Base-by-base conservation (phyloP, 768 basidiomycete genomes). In the Russula emetica region DNA sequence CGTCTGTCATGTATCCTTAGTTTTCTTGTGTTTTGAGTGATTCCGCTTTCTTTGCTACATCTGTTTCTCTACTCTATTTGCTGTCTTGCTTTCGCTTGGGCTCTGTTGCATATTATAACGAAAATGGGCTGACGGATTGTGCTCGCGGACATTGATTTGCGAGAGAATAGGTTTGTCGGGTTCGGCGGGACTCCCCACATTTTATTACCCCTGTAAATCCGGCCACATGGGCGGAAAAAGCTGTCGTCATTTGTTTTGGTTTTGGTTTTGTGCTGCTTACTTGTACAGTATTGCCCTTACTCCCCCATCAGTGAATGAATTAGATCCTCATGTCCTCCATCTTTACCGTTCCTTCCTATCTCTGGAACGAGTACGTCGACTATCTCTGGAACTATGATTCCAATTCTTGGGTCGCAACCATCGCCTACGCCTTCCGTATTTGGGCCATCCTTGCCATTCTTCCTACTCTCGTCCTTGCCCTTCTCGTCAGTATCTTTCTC, bases 1-100 rank as follows among this genome's bases (percentile, higher is more conserved):
- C 91, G 28, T 85, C 79, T 70, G 81, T 84, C 36, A 82, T 87
- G 82, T 92, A 91, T 79, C 90, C 90, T 40, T 92, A 84, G 81
- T 75, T 60, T 53, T 66, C 55, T 66, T 55, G 20, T 44, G 34
- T 44, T 62, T 32, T 3, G 28, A 14, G 47, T 61, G 47, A 26
- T 47, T 50, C 42, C 30, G 44, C 28, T 53, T 47, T 44, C 7
- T 55, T 45, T n/a, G 10, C n/a, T n/a, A 1, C 13, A 1, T 32
- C 45, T 30, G 22, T 53, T 34, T 36, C 36, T 54, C 28, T 63
- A 54, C 36, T 49, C 34, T 63, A 54, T 52, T 62, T 67, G 60
- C 45, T 57, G 38, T 67, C 50, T 66, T 63, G 60, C 45, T 60
- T 45, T 60, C 36, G 44, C 42, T 57, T 62, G 61, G 64, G 30